A percentile compares a stretch with the other conserved stretches of the same genome.
phyloP scores from a whole-genome alignment of 306 rosid species.

The Boehmeria nivea region DNA sequence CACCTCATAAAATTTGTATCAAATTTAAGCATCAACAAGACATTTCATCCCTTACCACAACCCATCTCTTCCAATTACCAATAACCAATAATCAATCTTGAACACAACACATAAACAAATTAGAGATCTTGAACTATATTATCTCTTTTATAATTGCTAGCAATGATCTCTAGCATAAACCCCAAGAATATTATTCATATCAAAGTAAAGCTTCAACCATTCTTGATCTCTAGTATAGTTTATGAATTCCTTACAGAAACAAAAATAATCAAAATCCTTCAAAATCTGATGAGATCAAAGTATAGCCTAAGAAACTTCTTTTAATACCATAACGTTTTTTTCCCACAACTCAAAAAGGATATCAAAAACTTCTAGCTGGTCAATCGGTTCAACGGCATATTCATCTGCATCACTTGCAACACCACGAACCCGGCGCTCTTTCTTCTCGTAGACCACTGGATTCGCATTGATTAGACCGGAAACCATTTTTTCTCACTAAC shows the following conservation, averaged over 20 bases:
- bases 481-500: slow-evolving; percentile 44
- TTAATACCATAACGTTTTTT: background rate
- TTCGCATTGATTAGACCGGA: slow-evolving; percentile 71
- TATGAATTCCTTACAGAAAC: too few species aligned
- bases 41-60: background rate
- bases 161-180: too few species aligned
- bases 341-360: slow-evolving; percentile 42
- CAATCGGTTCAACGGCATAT: slow-evolving; percentile 56
- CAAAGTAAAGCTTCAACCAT: background rate
- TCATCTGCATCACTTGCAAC: slow-evolving; percentile 32
- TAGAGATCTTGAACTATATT: too few species aligned
- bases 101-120: too few species aligned
- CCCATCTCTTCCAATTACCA: too few species aligned
- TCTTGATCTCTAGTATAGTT: too few species aligned
- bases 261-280: too few species aligned
- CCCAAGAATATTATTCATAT: too few species aligned
- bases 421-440: slow-evolving; percentile 62
- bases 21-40: background rate
- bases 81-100: too few species aligned
- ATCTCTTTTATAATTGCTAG: too few species aligned
- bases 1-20: too few species aligned
- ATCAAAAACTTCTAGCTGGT: slow-evolving; percentile 82
- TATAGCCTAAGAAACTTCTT: background rate
- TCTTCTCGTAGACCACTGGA: slow-evolving; percentile 74
- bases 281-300: background rate